Evolutionary conservation across 2,329 filamentous ascomycete species (phyloP), one percentile per base, ranked within the genome.

Genomic region (Cadophora malorum): DNA sequence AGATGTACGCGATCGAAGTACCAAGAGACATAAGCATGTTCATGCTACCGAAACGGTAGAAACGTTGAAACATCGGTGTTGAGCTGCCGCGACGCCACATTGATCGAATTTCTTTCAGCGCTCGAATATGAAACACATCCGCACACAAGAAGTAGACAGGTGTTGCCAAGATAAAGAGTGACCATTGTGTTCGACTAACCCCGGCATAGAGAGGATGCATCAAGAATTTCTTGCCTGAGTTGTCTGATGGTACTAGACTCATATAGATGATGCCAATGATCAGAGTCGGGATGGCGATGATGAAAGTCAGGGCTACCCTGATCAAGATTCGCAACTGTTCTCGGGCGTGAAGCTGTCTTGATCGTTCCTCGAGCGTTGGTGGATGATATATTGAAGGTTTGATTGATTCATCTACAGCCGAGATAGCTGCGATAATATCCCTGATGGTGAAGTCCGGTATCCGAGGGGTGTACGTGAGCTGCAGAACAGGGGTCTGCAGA

Each of bases 31-130:
- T 94, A 68, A 97, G 85, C 82, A 96, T 91, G 77, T 97, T 97
- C 94, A 97, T 97, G 81, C 94, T 97, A 9, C 94, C 94, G 75
- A 97, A 97, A n/a, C 91, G 89, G 78, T 94, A 93, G 76, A 97
- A 94, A 16, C 94, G 85, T 73, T 90, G 86, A 19, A 92, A 74
- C 4, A 96, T 78, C 0, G 93, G 91, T 0, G 90, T 90, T 47
- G 85, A 87, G 76, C 93, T 97, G 33, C 88, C 87, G 2, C 82
- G 88, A 25, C 91, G 86, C 94, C 94, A 97, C 70, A 97, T 83
- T 0, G 89, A 85, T 69, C 84, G 84, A 14, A 97, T 81, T 74
- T 97, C 94, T 77, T 94, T 96, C 72, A 94, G 77, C 0, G 93
- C 91, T 50, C 92, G 86, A 14, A 84, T 79, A 76, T 97, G 95